These are phyloP conservation scores for Candida pseudoviswanathii DNA, from an alignment of 1,139 yeast genomes.

Conservation along the genomic window DNA sequence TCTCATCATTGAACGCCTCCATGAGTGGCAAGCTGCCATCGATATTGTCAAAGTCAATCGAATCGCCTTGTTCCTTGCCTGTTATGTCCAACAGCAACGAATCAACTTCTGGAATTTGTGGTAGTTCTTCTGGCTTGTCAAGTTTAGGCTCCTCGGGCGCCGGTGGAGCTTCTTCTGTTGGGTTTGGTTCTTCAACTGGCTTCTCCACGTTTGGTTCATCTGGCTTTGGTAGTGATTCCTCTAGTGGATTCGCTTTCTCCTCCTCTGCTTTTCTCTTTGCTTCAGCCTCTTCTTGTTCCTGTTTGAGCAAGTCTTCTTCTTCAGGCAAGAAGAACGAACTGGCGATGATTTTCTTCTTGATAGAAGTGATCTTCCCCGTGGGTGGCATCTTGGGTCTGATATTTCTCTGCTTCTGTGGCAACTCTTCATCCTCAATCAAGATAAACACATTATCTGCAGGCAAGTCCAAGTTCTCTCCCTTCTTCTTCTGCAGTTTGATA, in stretches of 20 bases:
- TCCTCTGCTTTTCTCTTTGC: slow-evolving; percentile 5
- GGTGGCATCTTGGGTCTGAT: slow-evolving; percentile 90
- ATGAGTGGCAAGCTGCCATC: slow-evolving; percentile 49
- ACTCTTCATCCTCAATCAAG: slow-evolving; percentile 75
- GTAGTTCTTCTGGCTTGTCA: slow-evolving; percentile 1
- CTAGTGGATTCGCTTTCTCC: background rate
- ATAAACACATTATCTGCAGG: slow-evolving; percentile 44
- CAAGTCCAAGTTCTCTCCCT: slow-evolving; percentile 49
- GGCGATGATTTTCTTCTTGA: slow-evolving; percentile 63
- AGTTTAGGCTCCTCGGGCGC: background rate
- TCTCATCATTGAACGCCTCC: slow-evolving; percentile 26
- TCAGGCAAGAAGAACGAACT: slow-evolving; percentile 51
- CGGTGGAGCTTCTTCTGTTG: background rate
- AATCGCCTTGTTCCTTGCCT: background rate
- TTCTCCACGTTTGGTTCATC: background rate
- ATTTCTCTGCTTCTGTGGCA: slow-evolving; percentile 78
- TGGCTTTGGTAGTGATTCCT: background rate
- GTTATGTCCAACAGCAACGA: slow-evolving; percentile 13
- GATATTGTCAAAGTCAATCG: background rate
- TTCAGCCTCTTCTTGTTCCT: slow-evolving; percentile 3
- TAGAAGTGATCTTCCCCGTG: slow-evolving; percentile 78
- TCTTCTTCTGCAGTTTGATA: slow-evolving; percentile 55
- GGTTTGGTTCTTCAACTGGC: background rate
- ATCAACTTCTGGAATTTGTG: slow-evolving; percentile 22
- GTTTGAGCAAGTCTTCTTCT: slow-evolving; percentile 14